phyloP scores from a whole-genome alignment of 306 rosid genomes.

The Inga leiocalycina region DNA sequence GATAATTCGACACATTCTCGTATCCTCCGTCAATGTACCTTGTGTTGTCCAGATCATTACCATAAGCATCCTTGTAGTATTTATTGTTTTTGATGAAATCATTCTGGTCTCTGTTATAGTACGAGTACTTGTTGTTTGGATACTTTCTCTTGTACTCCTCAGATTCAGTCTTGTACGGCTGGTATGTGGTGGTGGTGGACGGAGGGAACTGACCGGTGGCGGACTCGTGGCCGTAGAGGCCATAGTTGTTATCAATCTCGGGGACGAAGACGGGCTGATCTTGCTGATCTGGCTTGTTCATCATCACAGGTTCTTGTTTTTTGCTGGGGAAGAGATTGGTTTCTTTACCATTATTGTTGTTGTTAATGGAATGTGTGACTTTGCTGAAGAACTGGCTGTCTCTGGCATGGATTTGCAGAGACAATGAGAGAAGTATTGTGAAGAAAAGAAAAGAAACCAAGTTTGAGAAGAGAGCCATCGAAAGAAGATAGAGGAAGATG shows the following conservation, averaged over 20 bases:
- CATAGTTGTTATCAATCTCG: slow-evolving; percentile 68
- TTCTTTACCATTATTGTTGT: slow-evolving; percentile 43
- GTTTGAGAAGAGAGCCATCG: slow-evolving; percentile 53
- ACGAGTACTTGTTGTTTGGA: slow-evolving; percentile 36
- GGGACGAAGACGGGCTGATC: slow-evolving; percentile 67
- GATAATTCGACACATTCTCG: not conserved
- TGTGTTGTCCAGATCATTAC: slow-evolving; percentile 30
- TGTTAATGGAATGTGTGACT: slow-evolving; percentile 47
- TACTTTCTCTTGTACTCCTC: slow-evolving; percentile 36
- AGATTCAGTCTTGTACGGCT: slow-evolving; percentile 41
- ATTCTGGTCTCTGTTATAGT: slow-evolving; percentile 41
- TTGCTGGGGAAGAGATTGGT: slow-evolving; percentile 41
- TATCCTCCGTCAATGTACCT: slow-evolving; percentile 35
- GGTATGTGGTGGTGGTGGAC: slow-evolving; percentile 19
- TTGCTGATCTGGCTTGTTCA: slow-evolving; percentile 43
- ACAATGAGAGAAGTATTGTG: slow-evolving; percentile 47
- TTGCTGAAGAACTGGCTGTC: slow-evolving; percentile 90
- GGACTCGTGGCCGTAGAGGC: slow-evolving; percentile 85
- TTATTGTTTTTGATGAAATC: not conserved
- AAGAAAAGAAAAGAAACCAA: slow-evolving; percentile 43
- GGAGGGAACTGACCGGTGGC: slow-evolving; percentile 57
- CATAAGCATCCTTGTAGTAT: slow-evolving; percentile 37
- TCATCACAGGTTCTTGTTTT: slow-evolving; percentile 17
- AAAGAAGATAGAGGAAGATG: not conserved
- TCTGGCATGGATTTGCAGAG: slow-evolving; percentile 63